Percentiles rank a stretch among this genome's conserved stretches.
These are phyloP conservation scores for Lasiosphaeria miniovina DNA, from an alignment of 495 filamentous ascomycete genomes.

Conservation along the genomic window DNA sequence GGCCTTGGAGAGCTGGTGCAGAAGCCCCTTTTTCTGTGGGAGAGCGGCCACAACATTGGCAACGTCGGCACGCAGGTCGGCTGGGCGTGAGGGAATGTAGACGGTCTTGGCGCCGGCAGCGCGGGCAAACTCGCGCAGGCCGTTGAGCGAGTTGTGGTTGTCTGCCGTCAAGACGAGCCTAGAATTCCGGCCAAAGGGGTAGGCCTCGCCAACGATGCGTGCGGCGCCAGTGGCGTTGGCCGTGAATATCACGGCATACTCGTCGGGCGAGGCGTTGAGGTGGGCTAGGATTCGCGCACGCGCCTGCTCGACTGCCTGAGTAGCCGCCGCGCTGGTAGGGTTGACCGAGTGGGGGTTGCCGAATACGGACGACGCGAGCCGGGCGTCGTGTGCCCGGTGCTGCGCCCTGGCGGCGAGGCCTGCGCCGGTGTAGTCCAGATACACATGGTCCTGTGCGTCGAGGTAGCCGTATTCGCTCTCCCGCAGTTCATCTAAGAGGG, in stretches of 20 bases:
- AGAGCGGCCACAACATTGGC: conserved; percentile 15
- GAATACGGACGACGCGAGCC: conserved; percentile 37
- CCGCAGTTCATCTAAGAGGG: conserved; percentile 27
- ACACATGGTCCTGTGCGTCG: conserved; percentile 31
- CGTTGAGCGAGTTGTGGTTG: conserved; percentile 40
- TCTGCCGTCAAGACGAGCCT: conserved; percentile 30
- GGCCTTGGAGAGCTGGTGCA: not conserved
- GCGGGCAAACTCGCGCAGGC: conserved; percentile 30
- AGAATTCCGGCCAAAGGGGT: conserved; percentile 20
- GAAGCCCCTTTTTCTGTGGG: not conserved
- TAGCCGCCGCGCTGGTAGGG: conserved; percentile 46
- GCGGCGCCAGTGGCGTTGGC: conserved; percentile 59
- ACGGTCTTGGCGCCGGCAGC: conserved; percentile 7
- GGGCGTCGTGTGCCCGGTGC: conserved; percentile 22
- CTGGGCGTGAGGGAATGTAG: conserved; percentile 20
- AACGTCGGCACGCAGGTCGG: conserved; percentile 18
- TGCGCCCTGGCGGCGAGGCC: conserved; percentile 28
- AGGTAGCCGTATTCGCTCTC: conserved; percentile 30
- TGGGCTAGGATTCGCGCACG: conserved; percentile 48
- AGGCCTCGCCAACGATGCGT: conserved; percentile 53
- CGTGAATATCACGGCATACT: conserved; percentile 63
- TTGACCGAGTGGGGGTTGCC: conserved; percentile 61
- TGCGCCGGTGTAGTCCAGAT: conserved; percentile 38
- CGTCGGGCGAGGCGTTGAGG: conserved; percentile 52
- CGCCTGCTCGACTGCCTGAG: conserved; percentile 43